Evolutionary conservation across 768 basidiomycete genomes (phyloP).

Genomic region (Trichaptum fuscoviolaceum): DNA sequence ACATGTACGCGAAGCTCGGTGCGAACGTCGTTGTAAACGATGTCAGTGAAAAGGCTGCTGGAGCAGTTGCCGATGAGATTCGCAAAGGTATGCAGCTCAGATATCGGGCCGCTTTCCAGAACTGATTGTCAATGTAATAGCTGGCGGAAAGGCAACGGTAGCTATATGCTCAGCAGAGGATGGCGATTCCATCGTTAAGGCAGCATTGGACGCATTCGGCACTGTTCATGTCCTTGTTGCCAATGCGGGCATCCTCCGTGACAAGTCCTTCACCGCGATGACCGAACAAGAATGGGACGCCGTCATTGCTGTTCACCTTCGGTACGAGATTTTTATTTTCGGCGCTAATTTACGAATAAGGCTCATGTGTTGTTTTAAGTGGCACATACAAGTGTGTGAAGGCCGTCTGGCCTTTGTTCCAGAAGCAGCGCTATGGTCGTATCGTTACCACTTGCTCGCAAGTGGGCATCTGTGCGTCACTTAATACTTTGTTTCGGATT

Average conservation of each 20-base stretch:
- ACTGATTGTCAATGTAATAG: constrained; percentile 32
- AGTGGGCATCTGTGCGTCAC: constrained; percentile 82
- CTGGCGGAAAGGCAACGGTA: constrained; percentile 82
- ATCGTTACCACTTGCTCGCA: constrained; percentile 93
- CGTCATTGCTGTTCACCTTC: constrained; percentile 83
- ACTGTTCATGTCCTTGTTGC: constrained; percentile 82
- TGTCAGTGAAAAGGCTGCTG: constrained; percentile 80
- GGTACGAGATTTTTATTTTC: constrained; percentile 24
- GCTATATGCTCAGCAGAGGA: constrained; percentile 88
- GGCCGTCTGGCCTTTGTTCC: constrained; percentile 95
- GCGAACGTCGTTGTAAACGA: constrained; percentile 98
- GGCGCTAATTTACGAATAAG: constrained; percentile 3
- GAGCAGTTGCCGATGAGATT: constrained; percentile 83
- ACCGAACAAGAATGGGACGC: constrained; percentile 91
- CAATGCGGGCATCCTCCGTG: constrained; percentile 91
- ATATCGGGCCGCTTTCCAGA: not conserved
- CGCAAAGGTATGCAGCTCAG: constrained; percentile 52
- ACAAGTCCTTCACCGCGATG: constrained; percentile 90
- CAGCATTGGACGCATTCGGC: constrained; percentile 83
- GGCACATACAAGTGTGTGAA: constrained; percentile 94
- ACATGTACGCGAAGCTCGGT: constrained; percentile 89
- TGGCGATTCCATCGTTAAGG: constrained; percentile 83
- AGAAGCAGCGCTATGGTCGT: constrained; percentile 92
- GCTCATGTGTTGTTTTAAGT: constrained; percentile 25
- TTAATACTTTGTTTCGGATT: constrained; percentile 2